Evolutionary conservation across 2,329 filamentous ascomycete species (phyloP).

Genomic region (Chalaropsis ovoidea): DNA sequence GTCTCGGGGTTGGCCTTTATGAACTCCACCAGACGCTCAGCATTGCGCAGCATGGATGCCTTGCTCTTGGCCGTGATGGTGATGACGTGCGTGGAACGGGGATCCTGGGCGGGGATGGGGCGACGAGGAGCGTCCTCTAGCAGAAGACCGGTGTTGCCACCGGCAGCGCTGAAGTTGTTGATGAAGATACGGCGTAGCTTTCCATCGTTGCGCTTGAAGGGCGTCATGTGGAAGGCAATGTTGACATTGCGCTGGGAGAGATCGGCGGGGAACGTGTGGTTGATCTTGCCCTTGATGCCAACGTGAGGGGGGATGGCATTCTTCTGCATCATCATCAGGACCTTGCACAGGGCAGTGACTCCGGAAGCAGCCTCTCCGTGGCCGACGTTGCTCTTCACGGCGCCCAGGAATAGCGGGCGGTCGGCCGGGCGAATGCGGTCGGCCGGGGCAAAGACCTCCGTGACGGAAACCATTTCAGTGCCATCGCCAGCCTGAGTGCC

Average conservation of each 20-base stretch:
- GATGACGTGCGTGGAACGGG: constrained; percentile 49
- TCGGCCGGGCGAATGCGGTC: constrained; percentile 39
- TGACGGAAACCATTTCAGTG: constrained; percentile 71
- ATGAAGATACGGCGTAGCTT: constrained; percentile 43
- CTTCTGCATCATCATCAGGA: constrained; percentile 55
- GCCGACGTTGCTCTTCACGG: constrained; percentile 55
- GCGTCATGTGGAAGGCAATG: constrained; percentile 46
- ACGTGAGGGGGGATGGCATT: constrained; percentile 54
- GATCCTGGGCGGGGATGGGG: constrained; percentile 40
- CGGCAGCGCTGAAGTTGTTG: constrained; percentile 63
- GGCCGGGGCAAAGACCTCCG: constrained; percentile 43
- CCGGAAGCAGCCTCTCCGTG: constrained; percentile 55
- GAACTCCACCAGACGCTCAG: constrained; percentile 45
- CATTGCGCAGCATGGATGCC: constrained; percentile 48
- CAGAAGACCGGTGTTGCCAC: constrained; percentile 59
- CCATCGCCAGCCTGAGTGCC: constrained; percentile 78
- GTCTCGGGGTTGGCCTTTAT: constrained; percentile 44
- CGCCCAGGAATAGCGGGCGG: constrained; percentile 50
- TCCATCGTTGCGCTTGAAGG: constrained; percentile 41
- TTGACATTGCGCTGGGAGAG: constrained; percentile 48
- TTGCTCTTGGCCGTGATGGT: constrained; percentile 48
- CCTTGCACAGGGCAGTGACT: constrained; percentile 52
- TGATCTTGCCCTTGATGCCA: constrained; percentile 56
- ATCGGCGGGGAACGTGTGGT: constrained; percentile 49
- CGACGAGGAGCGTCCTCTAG: constrained; percentile 51